These are phyloP conservation scores for Nicotiana knightiana DNA, from an alignment of 257 asterid species.

Conservation along the genomic window DNA sequence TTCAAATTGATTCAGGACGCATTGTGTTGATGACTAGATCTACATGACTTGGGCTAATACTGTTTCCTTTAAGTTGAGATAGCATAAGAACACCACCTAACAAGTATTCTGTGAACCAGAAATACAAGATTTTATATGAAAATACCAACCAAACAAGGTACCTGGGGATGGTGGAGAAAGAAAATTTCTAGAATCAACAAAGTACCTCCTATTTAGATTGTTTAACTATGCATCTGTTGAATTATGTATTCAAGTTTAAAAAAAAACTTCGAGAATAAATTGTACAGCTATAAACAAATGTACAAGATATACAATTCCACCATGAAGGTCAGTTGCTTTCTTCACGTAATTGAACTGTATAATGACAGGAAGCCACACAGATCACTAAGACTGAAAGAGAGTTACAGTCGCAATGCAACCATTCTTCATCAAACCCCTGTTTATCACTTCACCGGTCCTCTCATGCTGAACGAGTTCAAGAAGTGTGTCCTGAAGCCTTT, in stretches of 20 bases:
- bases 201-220: no score
- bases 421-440: slow-evolving; percentile 31
- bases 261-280: neutral
- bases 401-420: slow-evolving; percentile 71
- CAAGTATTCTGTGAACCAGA: neutral
- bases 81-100: slow-evolving; percentile 1
- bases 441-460: slow-evolving; percentile 31
- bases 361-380: slow-evolving; percentile 7
- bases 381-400: slow-evolving; percentile 57
- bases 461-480: slow-evolving; percentile 24
- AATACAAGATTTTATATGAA: neutral
- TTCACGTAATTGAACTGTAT: no score
- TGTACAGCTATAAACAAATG: neutral
- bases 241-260: neutral
- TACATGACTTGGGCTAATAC: neutral
- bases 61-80: neutral
- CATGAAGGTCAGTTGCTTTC: neutral
- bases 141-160: slow-evolving; percentile 97
- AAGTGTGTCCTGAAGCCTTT: slow-evolving; percentile 28
- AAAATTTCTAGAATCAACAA: no score
- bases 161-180: no score
- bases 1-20: neutral
- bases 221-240: no score
- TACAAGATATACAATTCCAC: neutral
- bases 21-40: no score